These are phyloP conservation scores for Hirsutella rhossiliensis DNA, from an alignment of 2,329 filamentous ascomycete species.

Conservation along the genomic window DNA sequence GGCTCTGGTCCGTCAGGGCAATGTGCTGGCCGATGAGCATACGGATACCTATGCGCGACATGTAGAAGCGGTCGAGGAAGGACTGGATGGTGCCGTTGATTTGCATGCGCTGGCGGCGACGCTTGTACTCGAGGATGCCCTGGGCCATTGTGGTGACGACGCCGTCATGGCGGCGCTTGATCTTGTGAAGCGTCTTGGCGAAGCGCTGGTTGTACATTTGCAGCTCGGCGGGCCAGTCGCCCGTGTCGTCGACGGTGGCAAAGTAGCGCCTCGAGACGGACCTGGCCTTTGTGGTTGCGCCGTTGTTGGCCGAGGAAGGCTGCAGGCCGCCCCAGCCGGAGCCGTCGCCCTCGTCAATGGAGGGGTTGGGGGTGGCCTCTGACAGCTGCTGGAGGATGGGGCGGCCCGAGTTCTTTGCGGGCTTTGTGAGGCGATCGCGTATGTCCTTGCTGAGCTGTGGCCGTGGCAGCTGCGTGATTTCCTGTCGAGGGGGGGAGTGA, in stretches of 20 bases:
- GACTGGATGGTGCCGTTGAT: slow-evolving; percentile 96
- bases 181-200: slow-evolving; percentile 76
- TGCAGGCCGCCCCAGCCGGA: slow-evolving; percentile 40
- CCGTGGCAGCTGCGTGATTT: slow-evolving; percentile 78
- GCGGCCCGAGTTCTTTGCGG: slow-evolving; percentile 43
- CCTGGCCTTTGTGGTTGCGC: slow-evolving; percentile 25
- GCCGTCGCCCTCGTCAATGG: slow-evolving; percentile 75
- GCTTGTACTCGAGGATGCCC: slow-evolving; percentile 96
- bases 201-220: slow-evolving; percentile 91
- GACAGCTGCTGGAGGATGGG: slow-evolving; percentile 59
- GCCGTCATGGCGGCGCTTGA: slow-evolving; percentile 91
- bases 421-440: slow-evolving; percentile 65
- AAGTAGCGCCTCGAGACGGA: slow-evolving; percentile 59
- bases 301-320: slow-evolving; percentile 21
- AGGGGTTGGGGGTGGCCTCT: slow-evolving; percentile 82
- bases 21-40: slow-evolving; percentile 99
- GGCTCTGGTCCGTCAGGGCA: slow-evolving; percentile 84
- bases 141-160: slow-evolving; percentile 98
- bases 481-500: slow-evolving; percentile 35
- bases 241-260: slow-evolving; percentile 76
- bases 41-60: slow-evolving; percentile 97
- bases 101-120: slow-evolving; percentile 90
- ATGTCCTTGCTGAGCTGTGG: slow-evolving; percentile 67
- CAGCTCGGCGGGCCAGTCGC: slow-evolving; percentile 87
- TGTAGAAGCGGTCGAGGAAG: slow-evolving; percentile 98